Percentiles rank a stretch among this genome's conserved stretches.
Evolutionary conservation across 495 filamentous ascomycete genomes (phyloP).

Genomic region (Neurospora sp.): DNA sequence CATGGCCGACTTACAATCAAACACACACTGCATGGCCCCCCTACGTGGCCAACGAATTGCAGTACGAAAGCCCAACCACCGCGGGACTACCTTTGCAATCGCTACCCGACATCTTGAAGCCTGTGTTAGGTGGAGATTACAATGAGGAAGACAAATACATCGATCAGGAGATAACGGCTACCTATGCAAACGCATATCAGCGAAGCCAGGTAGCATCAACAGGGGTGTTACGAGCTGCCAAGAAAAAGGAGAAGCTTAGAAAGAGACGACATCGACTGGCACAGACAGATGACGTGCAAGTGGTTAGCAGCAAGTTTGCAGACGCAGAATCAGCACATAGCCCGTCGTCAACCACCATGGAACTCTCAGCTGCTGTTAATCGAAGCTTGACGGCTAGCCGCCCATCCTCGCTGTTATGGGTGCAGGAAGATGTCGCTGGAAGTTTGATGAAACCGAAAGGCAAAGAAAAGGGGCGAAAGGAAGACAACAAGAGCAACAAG

Average conservation of each 20-base stretch:
- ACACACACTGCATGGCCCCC: neutral
- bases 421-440: neutral
- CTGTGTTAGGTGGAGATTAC: neutral
- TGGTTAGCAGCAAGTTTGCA: neutral
- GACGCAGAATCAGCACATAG: neutral
- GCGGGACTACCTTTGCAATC: neutral
- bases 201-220: neutral
- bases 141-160: neutral
- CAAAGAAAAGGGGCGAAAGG: neutral
- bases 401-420: neutral
- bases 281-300: neutral
- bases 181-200: neutral
- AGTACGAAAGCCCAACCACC: neutral
- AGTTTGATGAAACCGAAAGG: neutral
- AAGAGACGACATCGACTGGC: neutral
- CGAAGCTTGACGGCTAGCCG: neutral
- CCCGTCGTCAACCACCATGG: neutral
- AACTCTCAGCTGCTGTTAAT: neutral
- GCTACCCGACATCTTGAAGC: neutral
- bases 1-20: neutral
- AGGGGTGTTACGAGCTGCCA: neutral
- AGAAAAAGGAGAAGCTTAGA: neutral
- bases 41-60: neutral
- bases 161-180: neutral
- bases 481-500: neutral